phyloP scores from a whole-genome alignment of 2,329 filamentous ascomycete species.

The Sporothrix brunneoviolacea region DNA sequence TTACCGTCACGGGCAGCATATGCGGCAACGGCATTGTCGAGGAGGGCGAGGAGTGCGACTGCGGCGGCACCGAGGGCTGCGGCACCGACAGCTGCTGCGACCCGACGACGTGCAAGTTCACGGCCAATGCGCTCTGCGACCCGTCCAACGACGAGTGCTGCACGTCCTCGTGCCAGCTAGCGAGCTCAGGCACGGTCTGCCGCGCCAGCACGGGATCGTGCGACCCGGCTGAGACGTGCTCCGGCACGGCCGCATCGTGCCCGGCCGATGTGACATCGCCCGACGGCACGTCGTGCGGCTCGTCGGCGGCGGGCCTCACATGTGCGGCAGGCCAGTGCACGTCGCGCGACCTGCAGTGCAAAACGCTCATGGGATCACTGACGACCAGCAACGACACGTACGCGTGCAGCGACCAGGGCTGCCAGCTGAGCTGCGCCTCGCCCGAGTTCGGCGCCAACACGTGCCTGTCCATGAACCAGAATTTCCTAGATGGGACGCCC shows the following conservation, averaged over 20 bases:
- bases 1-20: slow-evolving; percentile 72
- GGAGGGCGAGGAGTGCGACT: slow-evolving; percentile 90
- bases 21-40: slow-evolving; percentile 98
- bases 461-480: slow-evolving; percentile 76
- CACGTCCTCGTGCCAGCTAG: slow-evolving; percentile 58
- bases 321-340: slow-evolving; percentile 96
- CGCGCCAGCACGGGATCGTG: slow-evolving; percentile 72
- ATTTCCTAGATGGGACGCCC: slow-evolving; percentile 85
- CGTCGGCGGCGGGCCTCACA: slow-evolving; percentile 52
- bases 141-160: slow-evolving; percentile 78
- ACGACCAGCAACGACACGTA: slow-evolving; percentile 69
- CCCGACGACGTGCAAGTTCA: slow-evolving; percentile 79
- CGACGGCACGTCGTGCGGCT: slow-evolving; percentile 68
- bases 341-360: slow-evolving; percentile 82
- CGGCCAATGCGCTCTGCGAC: slow-evolving; percentile 67
- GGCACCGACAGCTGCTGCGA: slow-evolving; percentile 76
- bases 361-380: slow-evolving; percentile 70
- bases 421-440: slow-evolving; percentile 68
- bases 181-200: slow-evolving; percentile 64
- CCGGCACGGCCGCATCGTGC: slow-evolving; percentile 64
- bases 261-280: slow-evolving; percentile 63
- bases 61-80: slow-evolving; percentile 70
- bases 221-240: slow-evolving; percentile 79
- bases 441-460: slow-evolving; percentile 57
- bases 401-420: slow-evolving; percentile 68